Percentiles rank a stretch among this genome's conserved stretches.
phyloP scores from a whole-genome alignment of 2,329 filamentous ascomycete genomes.

The Aspergillus ibericus region DNA sequence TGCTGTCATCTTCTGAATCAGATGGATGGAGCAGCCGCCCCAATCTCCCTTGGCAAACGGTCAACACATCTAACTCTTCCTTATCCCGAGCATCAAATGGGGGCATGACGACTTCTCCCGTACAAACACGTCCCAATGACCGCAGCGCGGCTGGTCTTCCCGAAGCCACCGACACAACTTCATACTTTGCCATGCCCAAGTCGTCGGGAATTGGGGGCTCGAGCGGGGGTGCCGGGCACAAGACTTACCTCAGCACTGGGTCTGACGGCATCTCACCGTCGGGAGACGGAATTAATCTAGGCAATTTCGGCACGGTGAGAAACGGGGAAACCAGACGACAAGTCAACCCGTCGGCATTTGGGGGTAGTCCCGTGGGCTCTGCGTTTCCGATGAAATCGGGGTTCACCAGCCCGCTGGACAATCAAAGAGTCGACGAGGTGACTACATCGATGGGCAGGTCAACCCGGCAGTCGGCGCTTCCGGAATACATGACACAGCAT shows the following conservation, averaged over 20 bases:
- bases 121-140: constrained; percentile 54
- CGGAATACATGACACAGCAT: constrained; percentile 30
- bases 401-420: constrained; percentile 31
- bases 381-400: constrained; percentile 34
- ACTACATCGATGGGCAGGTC: constrained; percentile 29
- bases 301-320: constrained; percentile 23
- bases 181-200: constrained; percentile 51
- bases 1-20: constrained; percentile 68
- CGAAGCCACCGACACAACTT: constrained; percentile 47
- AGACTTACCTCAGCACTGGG: constrained; percentile 34
- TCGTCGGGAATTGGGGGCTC: constrained; percentile 44
- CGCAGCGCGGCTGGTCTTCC: constrained; percentile 38
- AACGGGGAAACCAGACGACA: constrained; percentile 36
- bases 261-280: constrained; percentile 37
- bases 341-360: constrained; percentile 33
- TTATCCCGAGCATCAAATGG: constrained; percentile 47
- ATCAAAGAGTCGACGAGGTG: constrained; percentile 31
- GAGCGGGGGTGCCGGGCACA: constrained; percentile 26
- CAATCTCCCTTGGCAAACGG: constrained; percentile 59
- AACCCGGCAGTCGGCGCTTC: constrained; percentile 29
- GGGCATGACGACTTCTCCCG: constrained; percentile 59
- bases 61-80: constrained; percentile 48
- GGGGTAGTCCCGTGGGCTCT: constrained; percentile 30
- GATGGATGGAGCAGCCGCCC: constrained; percentile 60
- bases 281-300: constrained; percentile 34